Base-by-base conservation (phyloP, 257 asterid genomes). In the Nicotiana tabacum region DNA sequence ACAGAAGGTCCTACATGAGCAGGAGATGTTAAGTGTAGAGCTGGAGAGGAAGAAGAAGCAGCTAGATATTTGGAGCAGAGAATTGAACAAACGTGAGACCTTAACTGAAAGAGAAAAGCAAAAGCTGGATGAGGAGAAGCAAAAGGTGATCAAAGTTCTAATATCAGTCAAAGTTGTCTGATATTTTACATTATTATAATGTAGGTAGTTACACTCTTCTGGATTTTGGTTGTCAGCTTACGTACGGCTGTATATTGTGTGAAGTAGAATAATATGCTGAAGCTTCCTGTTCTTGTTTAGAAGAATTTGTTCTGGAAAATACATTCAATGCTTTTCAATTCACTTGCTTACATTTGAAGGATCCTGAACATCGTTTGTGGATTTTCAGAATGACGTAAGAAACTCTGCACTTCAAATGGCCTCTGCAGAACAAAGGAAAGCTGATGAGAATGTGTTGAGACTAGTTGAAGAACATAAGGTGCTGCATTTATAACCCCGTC, bases 401-500 rank as follows among this genome's bases (percentile, higher is more conserved):
- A 91, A 90, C 85, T 91, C 61, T 84, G 91, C 90, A 0, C 97
- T 93, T 82, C 88, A 88, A 88, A 64, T 90, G 97, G 98, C 98
- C 30, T 93, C 93, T 6, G 95, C 61, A 83, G 97, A 95, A 90
- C 97, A 93, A 84, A 90, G 82, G 46, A 92, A 89, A 88, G 90
- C 93, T 24, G 97, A 93, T 64, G 95, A 89, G 82, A 92, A 93
- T 87, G 96, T 93, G 83, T 77, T 90, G 80, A 86, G 96, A 82
- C 91, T 93, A 30, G 92, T 91, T 62, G 98, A 95, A 87, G 98
- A 90, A 81, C 98, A 95, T 60, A 91, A 92, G 87, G 98, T 95
- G 72, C 78, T 84, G 65, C 27, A 60, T 76, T n/a, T 6, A 51
- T 17, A 24, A 24, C 30, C 43, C 37, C 6, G 65, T 9, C 5